Percentiles rank a stretch among this genome's conserved stretches.
Evolutionary conservation across 257 asterid species (phyloP).

Genomic region (Jasminum sambac): DNA sequence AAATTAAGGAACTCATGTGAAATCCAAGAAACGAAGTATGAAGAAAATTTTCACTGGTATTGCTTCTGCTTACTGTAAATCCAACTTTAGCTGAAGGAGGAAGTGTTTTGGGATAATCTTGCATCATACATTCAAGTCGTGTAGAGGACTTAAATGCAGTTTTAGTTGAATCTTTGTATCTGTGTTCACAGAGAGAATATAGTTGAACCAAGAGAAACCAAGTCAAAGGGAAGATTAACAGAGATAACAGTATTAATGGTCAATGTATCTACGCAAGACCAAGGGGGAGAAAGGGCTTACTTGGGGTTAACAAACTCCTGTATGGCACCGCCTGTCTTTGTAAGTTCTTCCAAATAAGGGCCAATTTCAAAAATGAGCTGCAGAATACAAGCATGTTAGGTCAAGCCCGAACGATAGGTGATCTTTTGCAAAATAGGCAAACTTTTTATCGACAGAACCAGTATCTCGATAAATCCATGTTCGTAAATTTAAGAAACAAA

Average conservation of each 20-base stretch:
- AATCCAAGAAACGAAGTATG: neutral
- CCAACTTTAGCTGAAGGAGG: slow-evolving; percentile 98
- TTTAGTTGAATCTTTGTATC: slow-evolving; percentile 94
- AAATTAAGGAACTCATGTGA: slow-evolving; percentile 15
- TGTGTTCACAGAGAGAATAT: slow-evolving; percentile 35
- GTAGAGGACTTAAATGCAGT: slow-evolving; percentile 93
- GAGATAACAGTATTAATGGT: neutral
- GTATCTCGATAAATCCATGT: neutral
- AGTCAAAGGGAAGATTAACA: neutral
- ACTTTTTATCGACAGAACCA: neutral
- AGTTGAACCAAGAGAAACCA: neutral
- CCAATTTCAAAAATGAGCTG: slow-evolving; percentile 91
- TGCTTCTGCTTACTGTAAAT: slow-evolving; percentile 73
- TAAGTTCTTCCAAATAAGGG: slow-evolving; percentile 89
- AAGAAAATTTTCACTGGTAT: slow-evolving; percentile 7
- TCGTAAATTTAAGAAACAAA: slow-evolving; percentile 18
- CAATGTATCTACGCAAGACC: neutral
- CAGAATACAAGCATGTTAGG: slow-evolving; percentile 17
- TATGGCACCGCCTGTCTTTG: slow-evolving; percentile 88
- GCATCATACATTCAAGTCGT: slow-evolving; percentile 99
- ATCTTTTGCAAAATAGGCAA: neutral
- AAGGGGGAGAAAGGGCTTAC: slow-evolving; percentile 46
- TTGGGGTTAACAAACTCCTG: slow-evolving; percentile 97
- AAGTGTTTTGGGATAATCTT: slow-evolving; percentile 95
- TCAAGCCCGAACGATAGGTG: slow-evolving; percentile 18